phyloP scores from a whole-genome alignment of 169 alveolate species.

The Cyclospora cayetanensis region DNA sequence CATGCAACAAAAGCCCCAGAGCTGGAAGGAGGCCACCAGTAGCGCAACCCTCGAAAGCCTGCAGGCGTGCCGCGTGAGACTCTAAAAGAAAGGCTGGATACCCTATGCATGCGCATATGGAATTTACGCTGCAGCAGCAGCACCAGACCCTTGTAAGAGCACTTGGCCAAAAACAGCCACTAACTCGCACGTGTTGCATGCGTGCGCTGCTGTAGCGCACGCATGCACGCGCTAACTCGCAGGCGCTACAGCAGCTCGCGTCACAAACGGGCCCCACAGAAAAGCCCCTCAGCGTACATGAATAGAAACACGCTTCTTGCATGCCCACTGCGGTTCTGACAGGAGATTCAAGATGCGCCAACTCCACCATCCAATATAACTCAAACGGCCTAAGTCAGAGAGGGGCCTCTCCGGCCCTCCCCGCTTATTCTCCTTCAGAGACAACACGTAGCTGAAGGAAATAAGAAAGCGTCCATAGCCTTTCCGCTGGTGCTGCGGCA shows the following conservation, averaged over 20 bases:
- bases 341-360: slow-evolving; percentile 39
- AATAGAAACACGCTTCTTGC: slow-evolving; percentile 23
- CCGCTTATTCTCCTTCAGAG: slow-evolving; percentile 90
- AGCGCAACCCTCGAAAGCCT: no score
- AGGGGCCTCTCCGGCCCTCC: slow-evolving; percentile 99
- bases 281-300: slow-evolving; percentile 48
- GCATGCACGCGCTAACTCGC: no score
- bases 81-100: no score
- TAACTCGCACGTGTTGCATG: no score
- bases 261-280: no score
- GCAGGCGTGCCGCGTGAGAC: no score
- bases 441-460: slow-evolving; percentile 90
- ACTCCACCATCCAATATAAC: slow-evolving; percentile 84
- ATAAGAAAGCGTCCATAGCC: slow-evolving; percentile 92
- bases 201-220: no score
- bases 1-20: background rate
- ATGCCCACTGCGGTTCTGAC: slow-evolving; percentile 47
- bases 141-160: no score
- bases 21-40: background rate
- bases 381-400: slow-evolving; percentile 95
- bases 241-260: no score
- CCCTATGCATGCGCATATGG: no score
- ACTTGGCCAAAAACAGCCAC: no score
- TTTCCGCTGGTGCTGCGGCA: slow-evolving; percentile 87
- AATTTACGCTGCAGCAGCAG: no score